Conservation (phyloP, 2,329 filamentous ascomycete genomes). For the Pseudocercospora pini-densiflorae region DNA sequence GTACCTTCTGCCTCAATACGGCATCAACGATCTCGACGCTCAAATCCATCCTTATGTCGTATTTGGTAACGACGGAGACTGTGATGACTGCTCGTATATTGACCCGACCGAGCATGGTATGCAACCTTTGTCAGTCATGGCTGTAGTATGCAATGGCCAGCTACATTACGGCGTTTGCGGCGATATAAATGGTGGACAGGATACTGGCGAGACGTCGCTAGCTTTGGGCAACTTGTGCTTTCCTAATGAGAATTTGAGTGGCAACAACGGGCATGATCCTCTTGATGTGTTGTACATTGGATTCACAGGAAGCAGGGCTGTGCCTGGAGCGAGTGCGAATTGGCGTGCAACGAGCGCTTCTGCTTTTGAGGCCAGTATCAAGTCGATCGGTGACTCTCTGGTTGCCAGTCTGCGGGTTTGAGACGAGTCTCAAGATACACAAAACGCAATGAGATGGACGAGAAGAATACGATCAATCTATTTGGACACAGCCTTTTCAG, state of each 20-base stretch:
- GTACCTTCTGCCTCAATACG: conserved; percentile 17
- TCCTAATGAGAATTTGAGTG: conserved; percentile 52
- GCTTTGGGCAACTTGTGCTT: conserved; percentile 63
- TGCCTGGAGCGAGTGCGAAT: conserved; percentile 59
- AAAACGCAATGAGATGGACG: no score
- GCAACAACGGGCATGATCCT: conserved; percentile 59
- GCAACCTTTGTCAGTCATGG: conserved; percentile 58
- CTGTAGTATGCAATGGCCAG: conserved; percentile 57
- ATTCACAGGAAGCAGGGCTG: conserved; percentile 61
- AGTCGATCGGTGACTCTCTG: conserved; percentile 56
- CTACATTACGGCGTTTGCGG: conserved; percentile 65
- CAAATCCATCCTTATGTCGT: conserved; percentile 59
- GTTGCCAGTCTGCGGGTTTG: conserved; percentile 36
- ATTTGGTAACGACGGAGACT: conserved; percentile 53
- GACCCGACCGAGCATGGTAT: conserved; percentile 43
- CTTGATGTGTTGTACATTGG: conserved; percentile 67
- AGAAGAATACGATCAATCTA: no score
- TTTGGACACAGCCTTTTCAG: no score
- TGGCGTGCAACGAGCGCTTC: conserved; percentile 58
- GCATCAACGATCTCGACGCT: conserved; percentile 53
- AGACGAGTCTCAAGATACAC: neutral
- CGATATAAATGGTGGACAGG: conserved; percentile 62
- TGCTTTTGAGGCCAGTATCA: conserved; percentile 60
- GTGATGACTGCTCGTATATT: conserved; percentile 1
- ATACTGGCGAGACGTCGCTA: conserved; percentile 61